Base-by-base conservation (phyloP, 768 basidiomycete genomes). In the Filobasidium wieringae region DNA sequence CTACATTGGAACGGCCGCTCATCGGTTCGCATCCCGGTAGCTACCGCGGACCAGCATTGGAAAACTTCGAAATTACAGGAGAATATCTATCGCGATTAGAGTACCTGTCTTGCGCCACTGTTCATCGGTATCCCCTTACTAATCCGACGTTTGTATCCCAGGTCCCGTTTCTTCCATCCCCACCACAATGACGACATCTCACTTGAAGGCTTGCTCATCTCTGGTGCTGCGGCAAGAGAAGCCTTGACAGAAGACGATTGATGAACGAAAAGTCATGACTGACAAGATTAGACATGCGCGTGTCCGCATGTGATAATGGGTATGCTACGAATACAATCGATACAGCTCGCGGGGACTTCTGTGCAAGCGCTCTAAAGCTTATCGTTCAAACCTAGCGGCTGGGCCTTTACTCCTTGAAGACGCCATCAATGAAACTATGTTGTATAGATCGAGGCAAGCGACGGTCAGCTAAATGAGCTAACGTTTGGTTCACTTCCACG, bases 31-130 rank as follows among this genome's bases (percentile, higher is more conserved):
- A 11, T 29, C 24, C 15, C 7, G 33, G 9, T 45, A 61, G 60
- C 31, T 68, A 68, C 43, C 32, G 31, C 7, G 68, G 68, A 12
- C 62, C 68, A 9, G 36, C 55, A 30, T 22, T 66, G 15, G 37
- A 43, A 14, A n/a, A 61, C 17, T 15, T 68, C 36, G 56, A 64
- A 26, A 43, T 61, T 40, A 64, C 62, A 4, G 65, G 65, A 29
- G 66, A 66, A 8, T 66, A 66, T 39, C 61, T 66, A 3, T 70
- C 68, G 17, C 55, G 50, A 6, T 43, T 70, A 37, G 68, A 70
- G 68, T 70, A 32, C 60, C 65, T 59, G n/a, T n/a, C n/a, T 2
- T n/a, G 40, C 22, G 54, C 26, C 6, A 7, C 2, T 41, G 9
- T 3, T 30, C 37, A 27, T 24, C n/a, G 43, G 52, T 6, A n/a